Percentiles rank a stretch among this genome's conserved stretches.
phyloP scores from a whole-genome alignment of 2,329 filamentous ascomycete species.

The Colletotrichum tabaci region DNA sequence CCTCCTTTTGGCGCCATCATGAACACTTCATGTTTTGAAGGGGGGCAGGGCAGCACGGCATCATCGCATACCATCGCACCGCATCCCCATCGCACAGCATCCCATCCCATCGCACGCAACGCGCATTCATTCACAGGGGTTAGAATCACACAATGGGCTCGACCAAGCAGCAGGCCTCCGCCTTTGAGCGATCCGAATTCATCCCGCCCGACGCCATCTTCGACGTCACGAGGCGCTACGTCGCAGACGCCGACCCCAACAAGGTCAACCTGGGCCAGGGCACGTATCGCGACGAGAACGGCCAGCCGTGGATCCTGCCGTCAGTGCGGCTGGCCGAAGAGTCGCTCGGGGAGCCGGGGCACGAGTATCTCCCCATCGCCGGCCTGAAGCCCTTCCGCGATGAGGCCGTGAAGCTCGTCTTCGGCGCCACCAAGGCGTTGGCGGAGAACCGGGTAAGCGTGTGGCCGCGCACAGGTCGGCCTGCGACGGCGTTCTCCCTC shows the following conservation, averaged over 20 bases:
- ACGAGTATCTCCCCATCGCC: conserved; percentile 57
- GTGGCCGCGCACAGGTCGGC: conserved; percentile 27
- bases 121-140: background rate
- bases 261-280: conserved; percentile 59
- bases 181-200: conserved; percentile 46
- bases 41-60: too few species aligned
- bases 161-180: conserved; percentile 27
- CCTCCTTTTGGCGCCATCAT: conserved; percentile 1
- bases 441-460: conserved; percentile 48
- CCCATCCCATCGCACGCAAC: background rate
- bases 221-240: conserved; percentile 52
- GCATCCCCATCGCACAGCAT: background rate
- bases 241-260: conserved; percentile 48
- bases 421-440: conserved; percentile 47
- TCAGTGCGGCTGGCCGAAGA: conserved; percentile 50
- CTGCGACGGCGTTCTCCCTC: conserved; percentile 63
- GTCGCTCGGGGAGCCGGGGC: conserved; percentile 44
- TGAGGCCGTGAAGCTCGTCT: conserved; percentile 50
- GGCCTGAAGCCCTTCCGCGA: conserved; percentile 52
- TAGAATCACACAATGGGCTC: conserved; percentile 22
- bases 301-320: conserved; percentile 56
- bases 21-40: background rate
- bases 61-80: background rate
- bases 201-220: conserved; percentile 53
- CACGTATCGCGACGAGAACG: conserved; percentile 56